These are phyloP conservation scores for Ophiocordyceps camponoti-saundersi DNA, from an alignment of 2,329 filamentous ascomycete genomes.

Conservation along the genomic window DNA sequence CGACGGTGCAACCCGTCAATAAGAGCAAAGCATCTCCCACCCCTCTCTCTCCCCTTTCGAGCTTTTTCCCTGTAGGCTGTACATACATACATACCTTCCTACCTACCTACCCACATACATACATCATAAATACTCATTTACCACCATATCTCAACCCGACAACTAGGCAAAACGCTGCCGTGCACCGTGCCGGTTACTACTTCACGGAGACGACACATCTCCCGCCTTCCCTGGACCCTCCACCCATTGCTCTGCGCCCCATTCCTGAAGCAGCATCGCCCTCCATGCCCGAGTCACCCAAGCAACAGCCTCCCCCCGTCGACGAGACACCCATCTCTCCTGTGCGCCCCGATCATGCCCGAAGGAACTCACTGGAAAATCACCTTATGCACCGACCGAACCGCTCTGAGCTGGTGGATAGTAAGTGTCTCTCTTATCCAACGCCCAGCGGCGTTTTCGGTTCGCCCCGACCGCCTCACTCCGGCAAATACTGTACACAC, in stretches of 20 bases:
- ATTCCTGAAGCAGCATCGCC: background rate
- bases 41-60: background rate
- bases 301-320: slow-evolving; percentile 12
- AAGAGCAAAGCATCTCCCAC: background rate
- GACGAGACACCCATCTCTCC: slow-evolving; percentile 38
- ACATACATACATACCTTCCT: background rate
- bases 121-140: no score
- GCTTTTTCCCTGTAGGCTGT: background rate
- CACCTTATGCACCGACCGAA: slow-evolving; percentile 58
- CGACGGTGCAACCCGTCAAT: background rate
- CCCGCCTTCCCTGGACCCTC: background rate
- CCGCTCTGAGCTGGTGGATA: slow-evolving; percentile 62
- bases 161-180: background rate
- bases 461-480: background rate
- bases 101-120: no score
- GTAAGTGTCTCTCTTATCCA: slow-evolving; percentile 28
- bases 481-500: background rate
- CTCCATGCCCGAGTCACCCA: slow-evolving; percentile 13
- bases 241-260: background rate
- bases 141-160: background rate
- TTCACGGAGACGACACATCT: background rate
- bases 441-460: background rate
- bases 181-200: background rate
- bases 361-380: slow-evolving; percentile 56
- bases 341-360: slow-evolving; percentile 30